Evolutionary conservation across 2,329 filamentous ascomycete genomes (phyloP).

Genomic region (Alternaria hordeiaustralica): DNA sequence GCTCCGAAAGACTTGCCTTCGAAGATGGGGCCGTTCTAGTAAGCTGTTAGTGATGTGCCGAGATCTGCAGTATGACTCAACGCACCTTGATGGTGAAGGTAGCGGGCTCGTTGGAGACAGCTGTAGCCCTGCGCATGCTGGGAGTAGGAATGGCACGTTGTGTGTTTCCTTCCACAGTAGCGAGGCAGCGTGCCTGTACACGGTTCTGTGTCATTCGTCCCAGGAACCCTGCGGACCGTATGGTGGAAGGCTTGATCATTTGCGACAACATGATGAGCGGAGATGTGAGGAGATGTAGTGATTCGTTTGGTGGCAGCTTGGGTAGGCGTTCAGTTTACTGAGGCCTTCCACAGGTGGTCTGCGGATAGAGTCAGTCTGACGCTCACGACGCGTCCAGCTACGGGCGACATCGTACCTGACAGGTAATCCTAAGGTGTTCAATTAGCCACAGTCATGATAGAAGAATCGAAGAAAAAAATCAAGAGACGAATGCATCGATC

Average conservation of each 20-base stretch:
- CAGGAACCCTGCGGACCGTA: conserved; percentile 51
- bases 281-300: conserved; percentile 26
- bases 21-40: conserved; percentile 89
- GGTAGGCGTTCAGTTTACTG: conserved; percentile 61
- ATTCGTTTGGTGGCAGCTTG: conserved; percentile 19
- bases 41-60: conserved; percentile 41
- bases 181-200: conserved; percentile 61
- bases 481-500: conserved; percentile 10
- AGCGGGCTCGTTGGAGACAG: conserved; percentile 76
- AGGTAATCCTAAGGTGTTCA: conserved; percentile 64
- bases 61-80: conserved; percentile 17
- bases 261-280: conserved; percentile 60
- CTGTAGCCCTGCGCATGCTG: conserved; percentile 64
- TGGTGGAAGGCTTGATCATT: conserved; percentile 60
- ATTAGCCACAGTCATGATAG: conserved; percentile 43
- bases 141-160: conserved; percentile 70
- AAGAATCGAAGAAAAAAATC: conserved; percentile 4
- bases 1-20: conserved; percentile 96
- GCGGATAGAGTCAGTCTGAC: conserved; percentile 31
- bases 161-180: conserved; percentile 72
- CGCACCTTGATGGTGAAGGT: conserved; percentile 92
- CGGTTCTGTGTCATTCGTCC: conserved; percentile 56
- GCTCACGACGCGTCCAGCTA: conserved; percentile 20
- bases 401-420: conserved; percentile 58
- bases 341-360: conserved; percentile 74